Evolutionary conservation across 495 filamentous ascomycete species (phyloP).

Genomic region (Penicillium mononematosum): DNA sequence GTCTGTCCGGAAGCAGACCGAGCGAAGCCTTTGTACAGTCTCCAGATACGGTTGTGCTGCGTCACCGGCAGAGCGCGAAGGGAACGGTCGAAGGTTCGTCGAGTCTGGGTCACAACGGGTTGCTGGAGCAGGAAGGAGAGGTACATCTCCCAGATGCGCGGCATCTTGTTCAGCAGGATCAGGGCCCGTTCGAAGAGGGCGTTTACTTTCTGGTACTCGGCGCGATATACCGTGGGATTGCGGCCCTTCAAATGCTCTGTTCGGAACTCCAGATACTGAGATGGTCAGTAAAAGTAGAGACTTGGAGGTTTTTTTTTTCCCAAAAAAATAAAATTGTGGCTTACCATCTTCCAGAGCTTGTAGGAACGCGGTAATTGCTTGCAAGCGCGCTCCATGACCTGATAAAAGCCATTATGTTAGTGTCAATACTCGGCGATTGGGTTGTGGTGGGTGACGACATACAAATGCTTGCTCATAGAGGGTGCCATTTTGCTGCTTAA

Average conservation of each 20-base stretch:
- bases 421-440: conserved; percentile 1
- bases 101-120: conserved; percentile 85
- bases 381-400: conserved; percentile 84
- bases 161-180: conserved; percentile 98
- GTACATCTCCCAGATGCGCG: conserved; percentile 97
- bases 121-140: conserved; percentile 87
- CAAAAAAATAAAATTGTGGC: conserved; percentile 5
- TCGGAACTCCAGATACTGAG: conserved; percentile 82
- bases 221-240: conserved; percentile 76
- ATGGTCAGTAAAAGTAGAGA: conserved; percentile 13
- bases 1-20: conserved; percentile 90
- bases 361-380: conserved; percentile 87
- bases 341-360: conserved; percentile 97
- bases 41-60: conserved; percentile 97
- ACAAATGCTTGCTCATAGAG: conserved; percentile 92
- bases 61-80: conserved; percentile 93
- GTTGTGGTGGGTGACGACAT: conserved; percentile 16
- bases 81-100: conserved; percentile 90
- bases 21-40: conserved; percentile 86
- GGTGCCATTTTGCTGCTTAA: conserved; percentile 83
- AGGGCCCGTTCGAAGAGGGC: conserved; percentile 91
- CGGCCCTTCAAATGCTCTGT: conserved; percentile 77
- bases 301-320: background rate
- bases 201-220: conserved; percentile 92
- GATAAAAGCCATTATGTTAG: conserved; percentile 9